Base-by-base conservation (phyloP, 2,329 filamentous ascomycete genomes). In the Trichoderma oligosporum region DNA sequence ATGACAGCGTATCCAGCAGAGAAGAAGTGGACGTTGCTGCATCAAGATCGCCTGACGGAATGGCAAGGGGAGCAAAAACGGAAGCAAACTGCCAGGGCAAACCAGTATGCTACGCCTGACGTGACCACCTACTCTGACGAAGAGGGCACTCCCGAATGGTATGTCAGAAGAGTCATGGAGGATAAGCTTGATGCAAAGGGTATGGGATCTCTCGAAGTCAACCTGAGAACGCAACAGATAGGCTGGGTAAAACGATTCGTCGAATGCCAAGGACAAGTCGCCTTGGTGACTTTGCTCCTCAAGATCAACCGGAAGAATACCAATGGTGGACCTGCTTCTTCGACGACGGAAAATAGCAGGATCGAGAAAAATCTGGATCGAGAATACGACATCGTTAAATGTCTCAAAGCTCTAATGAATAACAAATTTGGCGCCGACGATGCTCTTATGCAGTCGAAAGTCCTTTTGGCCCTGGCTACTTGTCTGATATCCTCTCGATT, bases 341-440 rank as follows among this genome's bases (percentile, higher is more conserved):
- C 49, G 2, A 14, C 29, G 11, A 6, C 41, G 12, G 82, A 84
- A 4, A 78, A 82, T 39, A 76, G 78, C 54, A 83, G 72, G 68
- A 76, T 70, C 58, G 91, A 96, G 65, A 91, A 88, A 71, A 89
- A 93, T 68, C 79, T 94, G 48, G 92, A 97, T 68, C 85, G 88
- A 64, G 92, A 96, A 74, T 97, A 97, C 70, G 94, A 97, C 69
- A 96, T 99, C 61, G 85, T 96, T 70, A 99, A 99, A 76, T 97
- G 94, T 76, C 75, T 99, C 58, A 97, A 97, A 77, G 91, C 92
- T 29, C 76, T 97, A 58, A 96, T 97, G 88, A 99, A 99, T 83
- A 99, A 97, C 82, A 97, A 96, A 71, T 97, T 96, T 71, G 94
- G 94, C 61, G 94, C 94, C 61, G 94, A 99, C 70, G 92, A 99